Conservation (phyloP, 2,329 filamentous ascomycete species). For the Aspergillus viridinutans region DNA sequence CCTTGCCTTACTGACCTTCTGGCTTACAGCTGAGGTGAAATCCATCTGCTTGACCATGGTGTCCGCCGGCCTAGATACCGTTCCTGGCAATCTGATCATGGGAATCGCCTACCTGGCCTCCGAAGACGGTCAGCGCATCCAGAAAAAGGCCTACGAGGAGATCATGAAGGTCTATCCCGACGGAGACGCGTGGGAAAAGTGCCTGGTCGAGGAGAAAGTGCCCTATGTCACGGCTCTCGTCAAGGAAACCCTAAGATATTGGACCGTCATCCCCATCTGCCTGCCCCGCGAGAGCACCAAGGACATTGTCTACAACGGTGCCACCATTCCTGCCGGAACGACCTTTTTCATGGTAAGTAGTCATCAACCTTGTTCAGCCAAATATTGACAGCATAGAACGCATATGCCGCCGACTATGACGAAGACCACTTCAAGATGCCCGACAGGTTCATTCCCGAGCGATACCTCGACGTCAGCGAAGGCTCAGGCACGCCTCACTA, state of each 20-base stretch:
- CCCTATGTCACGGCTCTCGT: conserved; percentile 73
- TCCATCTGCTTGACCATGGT: conserved; percentile 81
- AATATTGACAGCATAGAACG: conserved; percentile 48
- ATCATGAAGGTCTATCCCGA: conserved; percentile 69
- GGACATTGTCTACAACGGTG: conserved; percentile 65
- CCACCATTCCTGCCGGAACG: conserved; percentile 67
- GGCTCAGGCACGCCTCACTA: conserved; percentile 57
- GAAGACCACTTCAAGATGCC: conserved; percentile 62
- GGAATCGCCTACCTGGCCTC: conserved; percentile 72
- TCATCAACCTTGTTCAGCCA: not conserved
- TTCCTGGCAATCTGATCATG: conserved; percentile 76
- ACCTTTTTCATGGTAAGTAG: conserved; percentile 68
- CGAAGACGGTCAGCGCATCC: conserved; percentile 63
- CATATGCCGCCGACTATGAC: conserved; percentile 72
- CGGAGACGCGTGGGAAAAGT: conserved; percentile 71
- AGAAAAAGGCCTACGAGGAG: conserved; percentile 64
- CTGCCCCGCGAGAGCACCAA: conserved; percentile 69
- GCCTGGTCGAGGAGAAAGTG: conserved; percentile 68
- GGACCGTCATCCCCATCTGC: conserved; percentile 74
- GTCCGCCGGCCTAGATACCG: conserved; percentile 74
- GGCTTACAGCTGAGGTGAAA: conserved; percentile 63
- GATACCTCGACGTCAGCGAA: conserved; percentile 57
- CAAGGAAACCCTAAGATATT: conserved; percentile 74
- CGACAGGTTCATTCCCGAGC: conserved; percentile 62
- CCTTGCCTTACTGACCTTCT: conserved; percentile 17